Conservation (phyloP, 306 rosid genomes). For the Cucurbita maxima region DNA sequence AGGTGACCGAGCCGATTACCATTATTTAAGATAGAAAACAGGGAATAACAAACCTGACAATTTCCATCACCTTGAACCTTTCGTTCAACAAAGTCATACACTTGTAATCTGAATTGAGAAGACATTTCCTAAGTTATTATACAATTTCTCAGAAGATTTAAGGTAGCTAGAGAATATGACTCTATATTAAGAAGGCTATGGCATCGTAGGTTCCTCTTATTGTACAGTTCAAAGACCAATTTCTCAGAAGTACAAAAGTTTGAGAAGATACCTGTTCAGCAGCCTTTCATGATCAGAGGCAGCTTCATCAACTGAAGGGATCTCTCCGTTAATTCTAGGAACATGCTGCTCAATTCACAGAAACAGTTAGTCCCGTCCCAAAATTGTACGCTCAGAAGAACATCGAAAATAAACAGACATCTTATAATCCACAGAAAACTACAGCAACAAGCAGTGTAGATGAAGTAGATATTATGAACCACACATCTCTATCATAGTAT, state of each 20-base stretch:
- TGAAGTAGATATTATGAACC: not conserved
- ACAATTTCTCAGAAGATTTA: not conserved
- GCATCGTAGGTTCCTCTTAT: not conserved
- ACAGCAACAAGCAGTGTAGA: not conserved
- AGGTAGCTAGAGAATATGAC: not conserved
- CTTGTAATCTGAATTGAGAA: slow-evolving; percentile 39
- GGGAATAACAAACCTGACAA: slow-evolving; percentile 53
- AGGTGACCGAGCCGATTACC: not conserved
- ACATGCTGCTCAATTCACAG: slow-evolving; percentile 43
- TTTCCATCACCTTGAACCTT: slow-evolving; percentile 80
- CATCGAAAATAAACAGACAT: slow-evolving; percentile 1
- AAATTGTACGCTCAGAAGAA: not conserved
- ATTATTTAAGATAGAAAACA: not conserved
- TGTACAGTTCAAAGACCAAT: not conserved
- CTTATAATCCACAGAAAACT: not conserved
- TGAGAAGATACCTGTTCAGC: slow-evolving; percentile 45
- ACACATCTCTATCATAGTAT: too few relatives aligned
- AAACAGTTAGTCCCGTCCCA: not conserved
- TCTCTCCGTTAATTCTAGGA: slow-evolving; percentile 83
- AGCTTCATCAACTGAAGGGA: slow-evolving; percentile 82
- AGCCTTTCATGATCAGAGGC: slow-evolving; percentile 90
- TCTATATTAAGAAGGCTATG: not conserved
- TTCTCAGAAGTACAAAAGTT: not conserved
- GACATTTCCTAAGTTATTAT: not conserved
- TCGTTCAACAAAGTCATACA: slow-evolving; percentile 49